Conservation (phyloP, 371 early-diverging fungal species). For the Dinochytrium kinnereticum region DNA sequence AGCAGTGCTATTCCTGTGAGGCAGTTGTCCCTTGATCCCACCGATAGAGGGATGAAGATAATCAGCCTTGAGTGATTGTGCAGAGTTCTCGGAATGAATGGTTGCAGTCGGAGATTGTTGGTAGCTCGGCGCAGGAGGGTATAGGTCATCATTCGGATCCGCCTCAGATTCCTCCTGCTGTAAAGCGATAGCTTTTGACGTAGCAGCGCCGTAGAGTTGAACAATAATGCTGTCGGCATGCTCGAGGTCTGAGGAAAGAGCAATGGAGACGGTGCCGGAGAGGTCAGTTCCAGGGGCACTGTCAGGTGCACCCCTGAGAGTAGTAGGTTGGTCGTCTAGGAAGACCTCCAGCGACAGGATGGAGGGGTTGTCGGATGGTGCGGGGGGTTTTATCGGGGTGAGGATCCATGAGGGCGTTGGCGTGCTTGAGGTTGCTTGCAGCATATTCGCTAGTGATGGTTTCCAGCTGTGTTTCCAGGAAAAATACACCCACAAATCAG, state of each 20-base stretch:
- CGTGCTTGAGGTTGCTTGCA: background rate
- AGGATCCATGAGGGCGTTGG: slow-evolving; percentile 21
- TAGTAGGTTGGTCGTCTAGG: slow-evolving; percentile 23
- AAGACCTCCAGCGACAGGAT: slow-evolving; percentile 35
- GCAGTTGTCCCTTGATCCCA: background rate
- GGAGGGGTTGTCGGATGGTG: slow-evolving; percentile 7
- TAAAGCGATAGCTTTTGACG: background rate
- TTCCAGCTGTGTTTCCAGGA: no score
- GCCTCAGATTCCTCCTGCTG: background rate
- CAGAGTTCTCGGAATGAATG: background rate
- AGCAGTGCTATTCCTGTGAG: background rate
- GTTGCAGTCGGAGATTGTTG: background rate
- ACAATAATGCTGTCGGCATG: slow-evolving; percentile 5
- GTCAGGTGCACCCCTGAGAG: background rate
- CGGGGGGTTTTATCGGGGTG: slow-evolving; percentile 25
- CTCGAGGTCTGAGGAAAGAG: slow-evolving; percentile 11
- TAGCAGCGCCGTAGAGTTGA: slow-evolving; percentile 20
- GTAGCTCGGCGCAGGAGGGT: slow-evolving; percentile 1
- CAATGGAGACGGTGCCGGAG: slow-evolving; percentile 31
- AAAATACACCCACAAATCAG: no score
- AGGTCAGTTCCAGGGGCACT: slow-evolving; percentile 32
- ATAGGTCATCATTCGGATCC: background rate
- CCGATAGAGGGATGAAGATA: background rate
- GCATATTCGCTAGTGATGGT: no score
- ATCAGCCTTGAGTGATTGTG: background rate